phyloP scores from a whole-genome alignment of 176 grass and related monocot species.

The Puccinellia tenuiflora region DNA sequence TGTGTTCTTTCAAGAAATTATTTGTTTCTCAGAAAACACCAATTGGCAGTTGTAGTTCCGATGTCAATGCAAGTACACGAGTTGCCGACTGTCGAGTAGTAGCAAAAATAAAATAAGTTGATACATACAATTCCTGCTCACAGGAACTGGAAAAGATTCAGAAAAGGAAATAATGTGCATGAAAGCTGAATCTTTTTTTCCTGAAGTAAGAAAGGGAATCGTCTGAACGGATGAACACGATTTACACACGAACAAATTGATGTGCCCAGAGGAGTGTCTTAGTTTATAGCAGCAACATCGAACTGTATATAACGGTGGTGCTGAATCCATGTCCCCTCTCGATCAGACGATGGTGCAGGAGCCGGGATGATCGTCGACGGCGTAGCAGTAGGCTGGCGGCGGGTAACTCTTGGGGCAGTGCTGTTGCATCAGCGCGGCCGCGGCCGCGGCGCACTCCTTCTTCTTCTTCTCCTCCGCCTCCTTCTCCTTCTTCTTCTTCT shows the following conservation, averaged over 20 bases:
- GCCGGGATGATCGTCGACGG: conserved; percentile 27
- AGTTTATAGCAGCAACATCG: not conserved
- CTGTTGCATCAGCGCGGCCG: not conserved
- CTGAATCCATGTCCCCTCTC: not conserved
- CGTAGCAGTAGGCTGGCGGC: conserved; percentile 25
- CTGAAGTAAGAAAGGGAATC: not conserved
- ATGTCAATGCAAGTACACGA: not conserved
- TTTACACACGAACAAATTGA: not conserved
- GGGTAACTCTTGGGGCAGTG: conserved; percentile 6
- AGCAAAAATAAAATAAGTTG: not conserved
- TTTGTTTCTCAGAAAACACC: not conserved
- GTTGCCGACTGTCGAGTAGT: not conserved
- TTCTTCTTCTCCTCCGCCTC: conserved; percentile 3
- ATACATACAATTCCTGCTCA: not conserved
- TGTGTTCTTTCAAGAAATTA: not conserved
- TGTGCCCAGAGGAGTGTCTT: not conserved
- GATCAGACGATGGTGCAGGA: conserved; percentile 40
- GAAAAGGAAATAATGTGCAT: not conserved
- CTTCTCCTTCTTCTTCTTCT: conserved; percentile 21
- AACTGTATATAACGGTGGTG: not conserved
- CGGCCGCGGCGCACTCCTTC: not conserved
- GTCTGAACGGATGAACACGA: not conserved
- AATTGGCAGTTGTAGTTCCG: not conserved
- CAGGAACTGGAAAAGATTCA: conserved; percentile 12
- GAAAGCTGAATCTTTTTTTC: not conserved